Conservation (phyloP, 192 early-diverging fungal species). For the Diversispora eburnea region DNA sequence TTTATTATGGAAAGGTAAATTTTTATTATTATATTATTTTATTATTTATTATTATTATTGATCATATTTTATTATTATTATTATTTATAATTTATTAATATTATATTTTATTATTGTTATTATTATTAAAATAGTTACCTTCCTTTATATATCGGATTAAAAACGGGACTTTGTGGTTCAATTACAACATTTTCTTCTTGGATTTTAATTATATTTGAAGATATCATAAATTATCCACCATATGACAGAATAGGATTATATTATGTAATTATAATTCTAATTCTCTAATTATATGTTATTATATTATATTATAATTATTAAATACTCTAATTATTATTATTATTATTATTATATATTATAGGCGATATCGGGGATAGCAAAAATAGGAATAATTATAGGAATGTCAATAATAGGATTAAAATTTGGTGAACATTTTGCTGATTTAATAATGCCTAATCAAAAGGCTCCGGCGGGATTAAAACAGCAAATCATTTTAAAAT, state of each 20-base stretch:
- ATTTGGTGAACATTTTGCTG: slow-evolving; percentile 47
- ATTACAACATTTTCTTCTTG: slow-evolving; percentile 83
- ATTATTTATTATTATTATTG: background rate
- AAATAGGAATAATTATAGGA: slow-evolving; percentile 46
- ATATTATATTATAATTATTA: background rate
- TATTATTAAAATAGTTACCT: slow-evolving; percentile 28
- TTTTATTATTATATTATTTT: background rate
- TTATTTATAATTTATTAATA: background rate
- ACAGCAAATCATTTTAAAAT: background rate
- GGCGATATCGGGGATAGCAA: slow-evolving; percentile 33
- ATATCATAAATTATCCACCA: slow-evolving; percentile 37
- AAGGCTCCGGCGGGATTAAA: background rate
- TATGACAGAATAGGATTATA: slow-evolving; percentile 32
- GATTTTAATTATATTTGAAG: slow-evolving; percentile 55
- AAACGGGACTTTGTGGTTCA: slow-evolving; percentile 75
- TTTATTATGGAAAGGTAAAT: slow-evolving; percentile 25
- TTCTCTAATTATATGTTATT: background rate
- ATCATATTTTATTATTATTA: background rate
- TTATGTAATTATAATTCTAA: slow-evolving; percentile 34
- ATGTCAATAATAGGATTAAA: slow-evolving; percentile 44
- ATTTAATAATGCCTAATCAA: slow-evolving; percentile 24
- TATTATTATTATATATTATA: too few species aligned
- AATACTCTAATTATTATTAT: slow-evolving; percentile 34
- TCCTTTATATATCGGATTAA: slow-evolving; percentile 53
- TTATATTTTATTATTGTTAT: too few species aligned